phyloP scores from a whole-genome alignment of 768 basidiomycete species.

The Pisolithus tinctorius region DNA sequence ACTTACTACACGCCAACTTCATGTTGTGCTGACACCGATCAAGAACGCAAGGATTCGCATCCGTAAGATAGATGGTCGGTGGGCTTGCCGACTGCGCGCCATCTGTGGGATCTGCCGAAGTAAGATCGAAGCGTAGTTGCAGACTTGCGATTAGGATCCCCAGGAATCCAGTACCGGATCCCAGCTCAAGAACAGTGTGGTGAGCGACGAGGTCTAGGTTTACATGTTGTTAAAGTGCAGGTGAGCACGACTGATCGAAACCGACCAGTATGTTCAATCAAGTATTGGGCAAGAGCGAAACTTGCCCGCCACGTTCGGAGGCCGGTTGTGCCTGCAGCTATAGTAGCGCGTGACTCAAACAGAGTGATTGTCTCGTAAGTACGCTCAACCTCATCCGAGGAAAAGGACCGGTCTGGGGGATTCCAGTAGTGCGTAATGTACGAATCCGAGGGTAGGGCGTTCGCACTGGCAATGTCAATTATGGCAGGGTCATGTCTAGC shows the following conservation, averaged over 20 bases:
- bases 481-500: not conserved
- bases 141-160: slow-evolving; percentile 56
- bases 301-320: slow-evolving; percentile 77
- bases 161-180: slow-evolving; percentile 71
- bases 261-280: slow-evolving; percentile 52
- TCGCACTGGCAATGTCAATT: slow-evolving; percentile 13
- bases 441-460: slow-evolving; percentile 32
- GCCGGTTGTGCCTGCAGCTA: slow-evolving; percentile 75
- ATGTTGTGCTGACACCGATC: slow-evolving; percentile 54
- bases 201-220: slow-evolving; percentile 9
- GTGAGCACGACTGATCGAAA: not conserved
- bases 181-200: slow-evolving; percentile 61
- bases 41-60: slow-evolving; percentile 60
- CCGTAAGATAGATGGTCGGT: slow-evolving; percentile 47
- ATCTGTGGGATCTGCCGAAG: not conserved
- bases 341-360: slow-evolving; percentile 64
- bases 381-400: not conserved
- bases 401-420: not conserved
- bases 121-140: slow-evolving; percentile 29
- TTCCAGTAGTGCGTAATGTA: slow-evolving; percentile 66
- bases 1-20: slow-evolving; percentile 62
- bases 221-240: not conserved
- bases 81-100: not conserved
- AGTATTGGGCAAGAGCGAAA: slow-evolving; percentile 54
- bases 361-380: slow-evolving; percentile 46